Evolutionary conservation across 495 filamentous ascomycete genomes (phyloP).

Genomic region (Annulohypoxylon stygium): DNA sequence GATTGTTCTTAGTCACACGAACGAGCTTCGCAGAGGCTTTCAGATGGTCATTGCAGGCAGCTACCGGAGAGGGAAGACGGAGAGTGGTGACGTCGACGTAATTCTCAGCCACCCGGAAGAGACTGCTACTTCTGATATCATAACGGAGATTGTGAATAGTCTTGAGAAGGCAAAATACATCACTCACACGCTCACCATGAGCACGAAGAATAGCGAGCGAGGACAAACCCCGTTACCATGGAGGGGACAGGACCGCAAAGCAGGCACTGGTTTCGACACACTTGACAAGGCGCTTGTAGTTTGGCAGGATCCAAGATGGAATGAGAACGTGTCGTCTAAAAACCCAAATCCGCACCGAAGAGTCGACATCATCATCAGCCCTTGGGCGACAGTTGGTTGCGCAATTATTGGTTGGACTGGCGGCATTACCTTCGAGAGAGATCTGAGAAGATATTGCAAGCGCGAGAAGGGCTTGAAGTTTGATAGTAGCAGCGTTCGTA

Average conservation of each 20-base stretch:
- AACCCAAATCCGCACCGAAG: constrained; percentile 84
- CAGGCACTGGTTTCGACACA: constrained; percentile 77
- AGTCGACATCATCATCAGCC: constrained; percentile 93
- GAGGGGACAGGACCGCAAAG: constrained; percentile 57
- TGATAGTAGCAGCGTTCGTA: constrained; percentile 87
- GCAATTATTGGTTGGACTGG: constrained; percentile 91
- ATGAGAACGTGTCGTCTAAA: constrained; percentile 56
- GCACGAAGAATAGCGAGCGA: constrained; percentile 73
- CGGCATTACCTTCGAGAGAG: constrained; percentile 89
- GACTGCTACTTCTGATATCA: constrained; percentile 70
- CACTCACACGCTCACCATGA: constrained; percentile 83
- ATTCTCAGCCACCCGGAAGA: constrained; percentile 85
- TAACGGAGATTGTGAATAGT: constrained; percentile 74
- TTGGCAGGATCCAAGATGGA: constrained; percentile 84
- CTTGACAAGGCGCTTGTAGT: constrained; percentile 93
- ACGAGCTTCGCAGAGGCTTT: constrained; percentile 64
- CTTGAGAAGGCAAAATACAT: constrained; percentile 79
- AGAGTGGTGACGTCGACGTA: constrained; percentile 85
- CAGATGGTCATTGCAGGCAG: constrained; percentile 85
- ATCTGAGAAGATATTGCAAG: constrained; percentile 85
- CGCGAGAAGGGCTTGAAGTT: constrained; percentile 82
- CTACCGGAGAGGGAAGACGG: constrained; percentile 83
- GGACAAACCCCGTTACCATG: constrained; percentile 73
- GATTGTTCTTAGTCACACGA: constrained; percentile 73
- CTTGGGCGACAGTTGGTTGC: constrained; percentile 89